Base-by-base conservation (phyloP, 1,139 yeast genomes). In the Scheffersomyces lignicola region DNA sequence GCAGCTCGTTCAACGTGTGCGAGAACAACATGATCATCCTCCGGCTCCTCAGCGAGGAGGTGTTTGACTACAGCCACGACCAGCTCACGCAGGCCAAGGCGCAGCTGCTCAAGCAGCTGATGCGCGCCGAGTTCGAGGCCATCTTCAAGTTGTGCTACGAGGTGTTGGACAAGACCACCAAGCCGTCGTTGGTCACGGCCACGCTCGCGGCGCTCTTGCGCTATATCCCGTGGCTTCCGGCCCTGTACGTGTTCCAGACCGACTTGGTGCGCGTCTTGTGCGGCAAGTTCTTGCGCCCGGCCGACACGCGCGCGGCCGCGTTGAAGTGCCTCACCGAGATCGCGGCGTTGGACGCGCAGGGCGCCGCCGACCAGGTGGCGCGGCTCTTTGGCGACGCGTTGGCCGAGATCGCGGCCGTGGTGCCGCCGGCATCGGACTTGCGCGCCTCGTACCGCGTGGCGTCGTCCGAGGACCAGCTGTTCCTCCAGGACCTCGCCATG, bases 1-100 rank as follows among this genome's bases (percentile, higher is more conserved):
- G 88, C 44, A 80, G 94, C 13, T 84, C 95, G 28, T 79, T 85
- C 60, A 90, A 89, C 51, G 96, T 92, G 33, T 94, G 98, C 67
- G 98, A 92, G 62, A 92, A 92, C 65, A 92, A 92, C 62, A 92
- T 92, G 97, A 80, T 83, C 45, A 90, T 94, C 42, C 73, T 92
- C 57, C 85, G 85, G 52, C 71, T 92, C 47, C 75, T 92, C 48
- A 83, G 95, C 41, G 99, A 92, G 67, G 99, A 92, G 62, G 95
- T 92, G 24, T 94, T 90, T 58, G 98, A 94, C 62, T 94, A 73
- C 58, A 82, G 95, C 27, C 88, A 90, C 33, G 97, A 90, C 48
- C 96, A 88, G 58, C 82, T 92, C 84, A 92, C 99, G 23, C 96
- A 89, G 62, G 95, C 96, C 7, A 92, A 92, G 62, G 88, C 95